These are phyloP conservation scores for Boletus subcaerulescens DNA, from an alignment of 768 basidiomycete species.

Conservation along the genomic window DNA sequence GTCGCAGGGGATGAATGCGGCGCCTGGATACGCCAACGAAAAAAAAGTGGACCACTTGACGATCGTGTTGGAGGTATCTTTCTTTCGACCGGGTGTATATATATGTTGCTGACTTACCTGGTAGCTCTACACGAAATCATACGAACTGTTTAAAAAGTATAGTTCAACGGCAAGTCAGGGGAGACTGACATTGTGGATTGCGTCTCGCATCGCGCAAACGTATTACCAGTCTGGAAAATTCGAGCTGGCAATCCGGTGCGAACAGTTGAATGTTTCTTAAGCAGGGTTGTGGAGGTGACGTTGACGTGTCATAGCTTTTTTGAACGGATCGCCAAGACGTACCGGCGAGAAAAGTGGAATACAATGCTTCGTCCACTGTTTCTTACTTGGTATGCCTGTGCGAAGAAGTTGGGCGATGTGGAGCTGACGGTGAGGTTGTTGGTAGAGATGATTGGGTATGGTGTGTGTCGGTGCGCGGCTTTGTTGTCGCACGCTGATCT, in stretches of 20 bases:
- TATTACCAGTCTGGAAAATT: slow-evolving; percentile 79
- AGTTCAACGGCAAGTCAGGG: slow-evolving; percentile 55
- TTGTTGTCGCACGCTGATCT: background rate
- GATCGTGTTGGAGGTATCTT: slow-evolving; percentile 72
- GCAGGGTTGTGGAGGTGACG: background rate
- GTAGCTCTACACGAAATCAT: slow-evolving; percentile 90
- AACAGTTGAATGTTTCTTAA: background rate
- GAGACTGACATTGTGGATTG: slow-evolving; percentile 86
- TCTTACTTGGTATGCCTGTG: slow-evolving; percentile 79
- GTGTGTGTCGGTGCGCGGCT: slow-evolving; percentile 36
- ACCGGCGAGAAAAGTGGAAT: slow-evolving; percentile 82
- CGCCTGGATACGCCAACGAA: slow-evolving; percentile 84
- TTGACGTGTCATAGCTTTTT: slow-evolving; percentile 60
- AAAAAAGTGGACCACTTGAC: slow-evolving; percentile 88
- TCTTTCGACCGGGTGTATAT: background rate
- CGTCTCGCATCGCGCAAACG: slow-evolving; percentile 83
- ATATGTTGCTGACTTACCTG: background rate
- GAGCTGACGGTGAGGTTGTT: slow-evolving; percentile 74
- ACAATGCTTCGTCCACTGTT: slow-evolving; percentile 72
- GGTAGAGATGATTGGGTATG: slow-evolving; percentile 79
- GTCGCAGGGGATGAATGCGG: slow-evolving; percentile 37
- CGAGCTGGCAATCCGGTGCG: slow-evolving; percentile 82
- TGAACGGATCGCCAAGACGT: slow-evolving; percentile 87
- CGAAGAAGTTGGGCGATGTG: slow-evolving; percentile 72
- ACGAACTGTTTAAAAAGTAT: slow-evolving; percentile 88